phyloP scores from a whole-genome alignment of 1,139 yeast species.

The Pneumocystis murina region DNA sequence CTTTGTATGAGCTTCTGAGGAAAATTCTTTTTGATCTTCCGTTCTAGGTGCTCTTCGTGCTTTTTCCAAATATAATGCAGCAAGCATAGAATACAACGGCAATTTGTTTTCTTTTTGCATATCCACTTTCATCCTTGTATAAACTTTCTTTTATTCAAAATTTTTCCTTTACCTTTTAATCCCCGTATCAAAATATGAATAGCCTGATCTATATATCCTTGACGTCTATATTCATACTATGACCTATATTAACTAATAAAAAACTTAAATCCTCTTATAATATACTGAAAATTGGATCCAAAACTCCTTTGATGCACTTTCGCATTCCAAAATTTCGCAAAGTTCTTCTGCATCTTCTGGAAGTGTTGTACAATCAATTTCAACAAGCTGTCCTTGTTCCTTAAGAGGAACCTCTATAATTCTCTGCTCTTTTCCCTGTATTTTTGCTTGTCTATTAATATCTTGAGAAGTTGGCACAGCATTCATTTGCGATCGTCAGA shows the following conservation, averaged over 20 bases:
- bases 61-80: conserved; percentile 57
- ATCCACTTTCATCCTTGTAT: neutral
- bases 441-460: neutral
- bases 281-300: conserved; percentile 35
- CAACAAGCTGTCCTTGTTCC: conserved; percentile 46
- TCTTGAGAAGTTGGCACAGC: neutral
- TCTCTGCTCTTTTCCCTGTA: neutral
- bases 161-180: conserved; percentile 26
- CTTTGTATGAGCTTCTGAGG: conserved; percentile 21
- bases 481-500: neutral
- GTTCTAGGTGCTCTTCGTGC: conserved; percentile 27
- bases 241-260: neutral
- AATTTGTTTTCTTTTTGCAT: conserved; percentile 32
- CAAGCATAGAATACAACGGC: conserved; percentile 45
- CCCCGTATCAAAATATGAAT: conserved; percentile 50
- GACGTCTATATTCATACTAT: conserved; percentile 52
- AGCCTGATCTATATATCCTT: conserved; percentile 47
- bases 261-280: neutral
- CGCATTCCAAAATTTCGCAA: conserved; percentile 61
- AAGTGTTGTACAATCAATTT: conserved; percentile 51
- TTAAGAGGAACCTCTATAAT: conserved; percentile 50
- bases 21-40: conserved; percentile 12
- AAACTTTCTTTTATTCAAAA: conserved; percentile 20
- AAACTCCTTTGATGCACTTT: conserved; percentile 55
- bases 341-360: conserved; percentile 83